Percentiles rank a stretch among this genome's conserved stretches.
Evolutionary conservation across 2,329 filamentous ascomycete species (phyloP).

Genomic region (Lachnellula arida): DNA sequence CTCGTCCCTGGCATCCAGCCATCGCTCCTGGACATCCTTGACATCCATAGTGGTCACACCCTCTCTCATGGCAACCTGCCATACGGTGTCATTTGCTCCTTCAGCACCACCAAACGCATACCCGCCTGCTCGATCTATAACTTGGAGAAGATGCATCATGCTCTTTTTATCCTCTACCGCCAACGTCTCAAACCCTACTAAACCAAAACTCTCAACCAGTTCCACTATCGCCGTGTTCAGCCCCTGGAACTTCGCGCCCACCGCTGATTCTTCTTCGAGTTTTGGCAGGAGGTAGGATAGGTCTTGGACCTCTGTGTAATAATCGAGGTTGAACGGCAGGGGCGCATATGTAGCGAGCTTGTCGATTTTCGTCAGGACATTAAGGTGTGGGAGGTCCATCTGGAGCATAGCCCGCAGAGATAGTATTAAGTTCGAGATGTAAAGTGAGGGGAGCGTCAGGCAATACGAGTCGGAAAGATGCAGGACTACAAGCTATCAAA

Average conservation of each 20-base stretch:
- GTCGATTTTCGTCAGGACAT: conserved; percentile 96
- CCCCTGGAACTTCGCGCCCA: conserved; percentile 71
- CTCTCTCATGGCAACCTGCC: conserved; percentile 88
- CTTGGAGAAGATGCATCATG: conserved; percentile 86
- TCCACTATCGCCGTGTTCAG: conserved; percentile 84
- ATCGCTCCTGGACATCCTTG: conserved; percentile 88
- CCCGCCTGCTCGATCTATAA: conserved; percentile 87
- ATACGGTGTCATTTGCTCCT: conserved; percentile 92
- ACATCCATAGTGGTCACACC: conserved; percentile 72
- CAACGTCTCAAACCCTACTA: conserved; percentile 88
- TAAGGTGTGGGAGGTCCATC: conserved; percentile 93
- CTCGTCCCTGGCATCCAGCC: conserved; percentile 85
- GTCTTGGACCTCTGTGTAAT: conserved; percentile 96
- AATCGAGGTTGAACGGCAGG: conserved; percentile 92
- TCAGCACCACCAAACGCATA: conserved; percentile 90
- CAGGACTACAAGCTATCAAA: conserved; percentile 74
- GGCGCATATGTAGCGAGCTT: conserved; percentile 81
- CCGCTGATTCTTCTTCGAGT: conserved; percentile 73
- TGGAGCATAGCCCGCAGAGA: conserved; percentile 96
- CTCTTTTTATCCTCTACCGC: conserved; percentile 95
- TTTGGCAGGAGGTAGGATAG: conserved; percentile 77
- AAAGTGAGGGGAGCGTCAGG: conserved; percentile 87
- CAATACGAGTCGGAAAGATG: conserved; percentile 94
- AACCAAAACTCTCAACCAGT: conserved; percentile 81
- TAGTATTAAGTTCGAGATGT: conserved; percentile 89